phyloP scores from a whole-genome alignment of 2,329 filamentous ascomycete genomes.

The Ceratocystis papillata region DNA sequence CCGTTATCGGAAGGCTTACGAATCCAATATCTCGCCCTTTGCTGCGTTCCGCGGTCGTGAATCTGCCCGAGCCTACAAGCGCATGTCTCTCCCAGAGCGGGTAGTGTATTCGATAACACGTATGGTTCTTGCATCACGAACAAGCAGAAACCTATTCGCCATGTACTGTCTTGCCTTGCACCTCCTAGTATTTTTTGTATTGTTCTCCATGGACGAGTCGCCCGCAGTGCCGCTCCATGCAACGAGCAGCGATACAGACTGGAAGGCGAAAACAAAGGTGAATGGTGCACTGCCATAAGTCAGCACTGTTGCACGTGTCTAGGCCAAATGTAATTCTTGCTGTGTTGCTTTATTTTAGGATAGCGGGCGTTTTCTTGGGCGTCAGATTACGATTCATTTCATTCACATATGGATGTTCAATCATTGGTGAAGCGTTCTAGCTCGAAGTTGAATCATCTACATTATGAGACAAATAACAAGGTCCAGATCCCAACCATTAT shows the following conservation, averaged over 20 bases:
- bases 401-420: not conserved
- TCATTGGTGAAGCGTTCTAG: not conserved
- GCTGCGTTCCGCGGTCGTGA: constrained; percentile 92
- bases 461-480: not conserved
- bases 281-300: constrained; percentile 20
- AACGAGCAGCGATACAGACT: constrained; percentile 35
- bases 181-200: constrained; percentile 70
- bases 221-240: constrained; percentile 45
- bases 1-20: constrained; percentile 83
- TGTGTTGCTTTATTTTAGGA: constrained; percentile 12
- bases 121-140: constrained; percentile 79
- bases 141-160: constrained; percentile 87
- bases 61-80: constrained; percentile 76
- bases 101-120: constrained; percentile 83
- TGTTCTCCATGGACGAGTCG: constrained; percentile 42
- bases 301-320: not conserved
- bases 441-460: not conserved
- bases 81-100: constrained; percentile 85
- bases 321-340: constrained; percentile 8
- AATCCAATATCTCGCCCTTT: constrained; percentile 90
- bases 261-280: constrained; percentile 17
- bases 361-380: constrained; percentile 16
- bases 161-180: constrained; percentile 84
- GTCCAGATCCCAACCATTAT: not conserved
- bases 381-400: constrained; percentile 10